phyloP scores from a whole-genome alignment of 768 basidiomycete species.

The Kwoniella sp. region DNA sequence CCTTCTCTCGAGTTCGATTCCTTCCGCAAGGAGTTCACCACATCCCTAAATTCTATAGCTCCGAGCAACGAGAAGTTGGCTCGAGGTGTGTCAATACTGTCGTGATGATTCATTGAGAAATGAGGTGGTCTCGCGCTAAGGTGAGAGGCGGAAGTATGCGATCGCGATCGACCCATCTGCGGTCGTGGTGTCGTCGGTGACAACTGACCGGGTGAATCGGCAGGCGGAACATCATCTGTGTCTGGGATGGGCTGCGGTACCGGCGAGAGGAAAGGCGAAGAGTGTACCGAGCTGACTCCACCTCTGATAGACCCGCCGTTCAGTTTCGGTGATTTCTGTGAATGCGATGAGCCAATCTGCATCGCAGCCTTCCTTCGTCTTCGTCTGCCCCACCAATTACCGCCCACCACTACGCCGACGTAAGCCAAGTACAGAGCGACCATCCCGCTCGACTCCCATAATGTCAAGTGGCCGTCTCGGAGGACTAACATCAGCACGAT shows the following conservation, averaged over 20 bases:
- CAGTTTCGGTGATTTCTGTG: constrained; percentile 48
- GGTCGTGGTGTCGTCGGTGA: constrained; percentile 16
- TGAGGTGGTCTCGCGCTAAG: constrained; percentile 4
- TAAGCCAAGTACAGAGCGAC: constrained; percentile 76
- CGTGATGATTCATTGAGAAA: constrained; percentile 11
- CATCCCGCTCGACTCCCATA: constrained; percentile 74
- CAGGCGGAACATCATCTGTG: neutral
- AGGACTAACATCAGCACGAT: constrained; percentile 74
- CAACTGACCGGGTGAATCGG: constrained; percentile 4
- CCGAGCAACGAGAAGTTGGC: constrained; percentile 73
- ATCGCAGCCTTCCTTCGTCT: constrained; percentile 60
- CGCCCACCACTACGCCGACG: constrained; percentile 72
- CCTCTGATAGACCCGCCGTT: constrained; percentile 59
- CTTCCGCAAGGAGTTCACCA: constrained; percentile 75
- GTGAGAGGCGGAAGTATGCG: constrained; percentile 18
- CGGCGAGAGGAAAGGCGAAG: constrained; percentile 13
- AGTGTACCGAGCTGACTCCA: constrained; percentile 59
- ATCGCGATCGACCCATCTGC: constrained; percentile 13
- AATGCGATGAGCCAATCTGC: constrained; percentile 26
- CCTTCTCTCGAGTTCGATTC: constrained; percentile 60
- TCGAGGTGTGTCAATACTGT: constrained; percentile 44
- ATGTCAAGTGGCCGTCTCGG: constrained; percentile 70
- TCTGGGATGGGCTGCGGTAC: constrained; percentile 5
- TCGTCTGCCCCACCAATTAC: constrained; percentile 71
- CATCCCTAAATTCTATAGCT: constrained; percentile 91